These are phyloP conservation scores for Ophiostoma quercus DNA, from an alignment of 2,329 filamentous ascomycete genomes.

Conservation along the genomic window DNA sequence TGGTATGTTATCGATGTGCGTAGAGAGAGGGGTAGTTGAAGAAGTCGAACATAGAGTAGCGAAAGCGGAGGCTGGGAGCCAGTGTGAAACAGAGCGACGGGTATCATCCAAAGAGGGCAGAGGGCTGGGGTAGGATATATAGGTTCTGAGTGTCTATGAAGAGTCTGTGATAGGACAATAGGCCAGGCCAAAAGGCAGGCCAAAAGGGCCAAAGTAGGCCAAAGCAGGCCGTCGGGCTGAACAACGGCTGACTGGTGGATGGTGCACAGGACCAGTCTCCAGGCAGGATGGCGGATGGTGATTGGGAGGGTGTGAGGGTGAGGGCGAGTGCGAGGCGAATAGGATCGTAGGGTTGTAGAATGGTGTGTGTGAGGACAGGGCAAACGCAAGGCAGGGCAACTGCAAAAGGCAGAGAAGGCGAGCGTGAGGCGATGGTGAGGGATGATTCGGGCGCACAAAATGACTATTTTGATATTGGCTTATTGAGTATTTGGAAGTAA, in stretches of 20 bases:
- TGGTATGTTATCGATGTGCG: neutral
- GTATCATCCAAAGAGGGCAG: neutral
- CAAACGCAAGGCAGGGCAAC: no score
- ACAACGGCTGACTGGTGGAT: neutral
- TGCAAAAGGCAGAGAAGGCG: neutral
- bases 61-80: neutral
- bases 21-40: neutral
- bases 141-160: neutral
- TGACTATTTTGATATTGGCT: neutral
- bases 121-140: neutral
- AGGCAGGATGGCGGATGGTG: neutral
- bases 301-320: neutral
- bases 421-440: neutral
- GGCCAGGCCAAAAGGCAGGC: no score
- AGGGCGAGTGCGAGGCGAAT: neutral
- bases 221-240: neutral
- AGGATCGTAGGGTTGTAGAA: no score
- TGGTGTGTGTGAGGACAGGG: no score
- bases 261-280: neutral
- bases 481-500: neutral
- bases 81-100: slow-evolving; percentile 3
- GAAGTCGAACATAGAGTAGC: neutral
- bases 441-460: neutral
- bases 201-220: no score
- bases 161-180: neutral